Evolutionary conservation across 2,329 filamentous ascomycete genomes (phyloP).

Genomic region (Fusarium cicatricum): DNA sequence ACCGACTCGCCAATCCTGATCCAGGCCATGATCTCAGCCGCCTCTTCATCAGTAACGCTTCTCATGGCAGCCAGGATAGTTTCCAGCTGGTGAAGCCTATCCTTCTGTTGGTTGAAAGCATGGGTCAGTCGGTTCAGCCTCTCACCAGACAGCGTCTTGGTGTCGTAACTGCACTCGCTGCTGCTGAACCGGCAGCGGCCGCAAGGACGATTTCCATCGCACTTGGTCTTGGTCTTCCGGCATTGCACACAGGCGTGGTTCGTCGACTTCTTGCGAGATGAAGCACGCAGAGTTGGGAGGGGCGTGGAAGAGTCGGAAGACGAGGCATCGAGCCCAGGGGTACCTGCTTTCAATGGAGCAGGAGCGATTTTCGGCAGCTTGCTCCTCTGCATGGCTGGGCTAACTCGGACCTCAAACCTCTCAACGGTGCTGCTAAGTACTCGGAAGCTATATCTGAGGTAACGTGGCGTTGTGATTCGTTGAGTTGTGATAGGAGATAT

Average conservation of each 20-base stretch:
- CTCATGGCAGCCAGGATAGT: conserved; percentile 18
- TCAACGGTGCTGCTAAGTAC: too few relatives aligned
- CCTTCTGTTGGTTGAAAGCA: conserved; percentile 18
- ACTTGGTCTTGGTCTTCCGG: conserved; percentile 21
- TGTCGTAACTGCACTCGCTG: conserved; percentile 16
- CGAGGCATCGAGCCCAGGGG: not conserved
- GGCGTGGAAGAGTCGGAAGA: not conserved
- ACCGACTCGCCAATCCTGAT: conserved; percentile 17
- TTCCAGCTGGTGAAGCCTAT: conserved; percentile 16
- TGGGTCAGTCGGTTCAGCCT: conserved; percentile 13
- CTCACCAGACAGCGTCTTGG: conserved; percentile 9
- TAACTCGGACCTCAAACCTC: too few relatives aligned
- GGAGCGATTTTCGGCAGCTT: conserved; percentile 16
- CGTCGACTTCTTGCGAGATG: conserved; percentile 9
- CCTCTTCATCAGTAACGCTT: conserved; percentile 5
- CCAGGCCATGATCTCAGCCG: conserved; percentile 23
- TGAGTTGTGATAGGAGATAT: not conserved
- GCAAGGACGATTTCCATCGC: conserved; percentile 19
- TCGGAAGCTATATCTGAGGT: too few relatives aligned
- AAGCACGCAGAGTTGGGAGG: not conserved
- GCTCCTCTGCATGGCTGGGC: conserved; percentile 4
- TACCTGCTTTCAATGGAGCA: conserved; percentile 2
- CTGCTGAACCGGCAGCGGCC: conserved; percentile 2
- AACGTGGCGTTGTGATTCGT: not conserved
- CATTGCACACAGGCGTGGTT: conserved; percentile 14